phyloP scores from a whole-genome alignment of 768 basidiomycete genomes.

The Gyrodon lividus region DNA sequence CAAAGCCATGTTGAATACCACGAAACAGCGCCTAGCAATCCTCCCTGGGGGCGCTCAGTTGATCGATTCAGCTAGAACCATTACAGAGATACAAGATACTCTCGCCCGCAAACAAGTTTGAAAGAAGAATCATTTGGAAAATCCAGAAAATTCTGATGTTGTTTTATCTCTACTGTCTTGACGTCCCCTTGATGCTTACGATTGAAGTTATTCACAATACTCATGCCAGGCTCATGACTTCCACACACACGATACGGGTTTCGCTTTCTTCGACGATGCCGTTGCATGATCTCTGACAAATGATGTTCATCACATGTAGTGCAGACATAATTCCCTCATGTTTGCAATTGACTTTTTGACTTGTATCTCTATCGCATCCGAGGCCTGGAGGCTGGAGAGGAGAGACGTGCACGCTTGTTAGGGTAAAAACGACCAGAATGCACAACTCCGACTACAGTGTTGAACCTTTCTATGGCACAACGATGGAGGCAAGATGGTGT shows the following conservation, averaged over 20 bases:
- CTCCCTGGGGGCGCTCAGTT: conserved; percentile 70
- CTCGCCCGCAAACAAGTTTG: conserved; percentile 46
- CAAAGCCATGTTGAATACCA: conserved; percentile 71
- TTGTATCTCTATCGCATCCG: neutral
- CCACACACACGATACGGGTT: conserved; percentile 13
- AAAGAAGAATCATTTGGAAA: conserved; percentile 3
- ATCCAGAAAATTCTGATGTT: neutral
- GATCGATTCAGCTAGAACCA: conserved; percentile 65
- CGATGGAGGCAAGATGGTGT: no score
- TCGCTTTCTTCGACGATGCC: conserved; percentile 9
- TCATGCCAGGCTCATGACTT: conserved; percentile 30
- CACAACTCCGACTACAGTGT: no score
- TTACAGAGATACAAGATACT: conserved; percentile 74
- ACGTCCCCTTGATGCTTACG: conserved; percentile 7
- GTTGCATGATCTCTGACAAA: neutral
- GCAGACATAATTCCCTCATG: conserved; percentile 18
- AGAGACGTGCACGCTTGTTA: no score
- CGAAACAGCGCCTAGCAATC: conserved; percentile 76
- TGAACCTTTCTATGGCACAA: no score
- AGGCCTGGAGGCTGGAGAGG: neutral
- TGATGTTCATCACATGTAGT: conserved; percentile 19
- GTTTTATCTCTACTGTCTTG: conserved; percentile 3
- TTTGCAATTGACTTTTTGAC: conserved; percentile 9
- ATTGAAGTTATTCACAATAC: neutral
- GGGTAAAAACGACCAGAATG: no score